Conservation (phyloP, 495 filamentous ascomycete genomes). For the Neurospora hispaniola region DNA sequence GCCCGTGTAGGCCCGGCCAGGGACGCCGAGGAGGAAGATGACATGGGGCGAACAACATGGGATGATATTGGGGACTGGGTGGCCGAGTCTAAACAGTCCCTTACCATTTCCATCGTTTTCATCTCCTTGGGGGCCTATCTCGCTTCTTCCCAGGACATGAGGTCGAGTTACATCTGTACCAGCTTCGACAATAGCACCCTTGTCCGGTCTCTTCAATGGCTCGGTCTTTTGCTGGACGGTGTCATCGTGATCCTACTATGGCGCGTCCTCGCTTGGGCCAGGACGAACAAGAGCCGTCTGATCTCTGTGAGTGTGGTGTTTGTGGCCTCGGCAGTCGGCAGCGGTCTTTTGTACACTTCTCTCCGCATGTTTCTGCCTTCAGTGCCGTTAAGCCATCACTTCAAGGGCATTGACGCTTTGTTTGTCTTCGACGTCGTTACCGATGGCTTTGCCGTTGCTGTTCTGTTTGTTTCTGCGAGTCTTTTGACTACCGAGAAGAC, state of each 20-base stretch:
- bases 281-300: slow-evolving; percentile 32
- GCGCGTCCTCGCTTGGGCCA: slow-evolving; percentile 37
- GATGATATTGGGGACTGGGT: slow-evolving; percentile 30
- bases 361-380: slow-evolving; percentile 5
- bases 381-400: slow-evolving; percentile 11
- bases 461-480: slow-evolving; percentile 27
- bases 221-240: slow-evolving; percentile 31
- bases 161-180: slow-evolving; percentile 37
- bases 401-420: slow-evolving; percentile 18
- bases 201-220: slow-evolving; percentile 24
- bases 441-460: slow-evolving; percentile 28
- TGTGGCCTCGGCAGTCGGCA: slow-evolving; percentile 14
- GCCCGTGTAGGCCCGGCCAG: slow-evolving; percentile 1
- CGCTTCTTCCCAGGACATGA: slow-evolving; percentile 10
- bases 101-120: slow-evolving; percentile 17
- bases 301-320: slow-evolving; percentile 29
- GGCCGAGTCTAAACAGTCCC: slow-evolving; percentile 16
- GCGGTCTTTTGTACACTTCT: slow-evolving; percentile 7
- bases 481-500: slow-evolving; percentile 31
- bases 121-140: slow-evolving; percentile 25
- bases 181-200: slow-evolving; percentile 17
- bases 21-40: slow-evolving; percentile 23
- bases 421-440: slow-evolving; percentile 32
- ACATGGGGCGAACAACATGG: slow-evolving; percentile 25
- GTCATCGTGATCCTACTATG: slow-evolving; percentile 29